Conservation (phyloP, 768 basidiomycete genomes). For the Lentinula lateritia region DNA sequence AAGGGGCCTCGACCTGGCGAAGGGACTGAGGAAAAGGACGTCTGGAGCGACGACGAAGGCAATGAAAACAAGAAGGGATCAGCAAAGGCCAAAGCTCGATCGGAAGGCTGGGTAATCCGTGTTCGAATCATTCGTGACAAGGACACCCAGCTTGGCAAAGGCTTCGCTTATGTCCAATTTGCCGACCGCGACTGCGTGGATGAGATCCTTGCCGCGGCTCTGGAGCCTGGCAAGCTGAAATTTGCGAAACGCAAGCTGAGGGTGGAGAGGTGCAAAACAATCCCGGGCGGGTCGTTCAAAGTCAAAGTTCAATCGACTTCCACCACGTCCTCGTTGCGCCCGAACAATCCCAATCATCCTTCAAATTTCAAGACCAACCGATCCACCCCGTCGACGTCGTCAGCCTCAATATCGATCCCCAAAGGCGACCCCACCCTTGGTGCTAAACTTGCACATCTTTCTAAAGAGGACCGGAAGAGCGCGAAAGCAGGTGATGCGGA, state of each 20-base stretch:
- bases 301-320: constrained; percentile 18
- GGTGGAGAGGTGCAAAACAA: constrained; percentile 85
- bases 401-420: constrained; percentile 32
- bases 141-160: constrained; percentile 91
- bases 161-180: constrained; percentile 91
- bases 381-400: constrained; percentile 14
- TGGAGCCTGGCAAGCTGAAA: constrained; percentile 73
- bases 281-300: constrained; percentile 30
- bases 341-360: neutral
- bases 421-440: constrained; percentile 85
- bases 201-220: constrained; percentile 63
- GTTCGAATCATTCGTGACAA: constrained; percentile 89
- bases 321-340: constrained; percentile 1
- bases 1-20: constrained; percentile 45
- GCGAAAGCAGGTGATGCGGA: constrained; percentile 76
- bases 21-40: constrained; percentile 11
- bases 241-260: constrained; percentile 92
- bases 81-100: neutral
- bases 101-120: constrained; percentile 66
- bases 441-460: constrained; percentile 65
- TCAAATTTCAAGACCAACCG: neutral
- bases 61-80: constrained; percentile 17
- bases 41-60: constrained; percentile 22
- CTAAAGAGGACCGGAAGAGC: constrained; percentile 83
- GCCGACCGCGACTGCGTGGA: constrained; percentile 85